Conservation (phyloP, 2,329 filamentous ascomycete genomes). For the Neodidymelliopsis sp. region DNA sequence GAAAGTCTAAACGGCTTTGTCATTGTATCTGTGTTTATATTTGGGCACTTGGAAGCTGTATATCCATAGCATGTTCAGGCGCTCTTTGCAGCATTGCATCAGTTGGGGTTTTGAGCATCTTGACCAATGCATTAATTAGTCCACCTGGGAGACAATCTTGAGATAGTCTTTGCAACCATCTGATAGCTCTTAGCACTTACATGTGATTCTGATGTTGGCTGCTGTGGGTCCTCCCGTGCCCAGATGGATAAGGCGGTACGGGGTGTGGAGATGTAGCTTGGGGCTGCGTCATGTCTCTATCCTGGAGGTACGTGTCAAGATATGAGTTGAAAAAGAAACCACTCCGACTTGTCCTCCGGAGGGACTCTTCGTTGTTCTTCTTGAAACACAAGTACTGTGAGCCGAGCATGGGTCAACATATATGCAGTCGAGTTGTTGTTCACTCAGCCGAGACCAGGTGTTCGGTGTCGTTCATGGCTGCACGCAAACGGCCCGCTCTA, state of each 20-base stretch:
- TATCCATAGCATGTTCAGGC: constrained; percentile 16
- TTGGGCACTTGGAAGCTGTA: constrained; percentile 10
- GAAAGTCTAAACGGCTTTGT: too few species aligned
- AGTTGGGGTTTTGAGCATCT: background rate
- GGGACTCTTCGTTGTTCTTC: too few species aligned
- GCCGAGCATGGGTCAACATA: background rate
- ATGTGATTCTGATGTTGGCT: too few species aligned
- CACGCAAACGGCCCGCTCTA: constrained; percentile 19
- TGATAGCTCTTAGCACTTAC: too few species aligned
- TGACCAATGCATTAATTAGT: constrained; percentile 1
- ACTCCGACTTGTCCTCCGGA: too few species aligned
- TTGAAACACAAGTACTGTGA: too few species aligned
- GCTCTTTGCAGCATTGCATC: constrained; percentile 5
- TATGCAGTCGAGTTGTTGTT: background rate
- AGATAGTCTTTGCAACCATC: too few species aligned
- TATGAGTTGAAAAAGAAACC: background rate
- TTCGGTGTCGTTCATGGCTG: constrained; percentile 19
- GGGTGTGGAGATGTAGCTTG: constrained; percentile 12
- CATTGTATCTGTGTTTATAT: constrained; percentile 5
- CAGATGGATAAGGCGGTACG: constrained; percentile 17
- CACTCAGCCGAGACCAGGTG: constrained; percentile 11
- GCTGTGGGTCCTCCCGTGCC: too few species aligned
- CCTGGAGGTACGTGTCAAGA: background rate
- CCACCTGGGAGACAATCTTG: background rate
- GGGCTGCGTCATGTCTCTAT: constrained; percentile 5